These are phyloP conservation scores for Plantago elongata DNA, from an alignment of 257 asterid species.

Conservation along the genomic window DNA sequence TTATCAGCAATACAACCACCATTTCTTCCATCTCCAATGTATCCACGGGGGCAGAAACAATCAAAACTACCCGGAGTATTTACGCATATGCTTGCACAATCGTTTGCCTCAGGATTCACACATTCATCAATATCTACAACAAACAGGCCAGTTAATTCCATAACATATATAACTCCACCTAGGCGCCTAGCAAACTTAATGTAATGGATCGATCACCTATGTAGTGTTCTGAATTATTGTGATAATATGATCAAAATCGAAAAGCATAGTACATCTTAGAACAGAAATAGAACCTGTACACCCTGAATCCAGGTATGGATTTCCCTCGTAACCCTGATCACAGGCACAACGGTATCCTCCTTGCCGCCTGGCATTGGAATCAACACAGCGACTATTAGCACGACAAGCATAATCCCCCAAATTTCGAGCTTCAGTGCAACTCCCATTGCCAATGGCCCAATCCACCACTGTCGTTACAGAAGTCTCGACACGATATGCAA, in stretches of 20 bases:
- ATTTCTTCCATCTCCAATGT: slow-evolving; percentile 51
- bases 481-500: slow-evolving; percentile 19
- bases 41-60: slow-evolving; percentile 61
- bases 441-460: slow-evolving; percentile 63
- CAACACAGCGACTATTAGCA: slow-evolving; percentile 45
- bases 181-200: no score
- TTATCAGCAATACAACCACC: slow-evolving; percentile 40
- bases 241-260: not conserved
- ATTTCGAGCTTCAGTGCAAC: slow-evolving; percentile 28
- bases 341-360: slow-evolving; percentile 68
- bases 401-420: slow-evolving; percentile 37
- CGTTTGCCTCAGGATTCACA: slow-evolving; percentile 24
- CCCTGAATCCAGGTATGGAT: slow-evolving; percentile 61
- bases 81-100: slow-evolving; percentile 31
- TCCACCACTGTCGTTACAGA: slow-evolving; percentile 56
- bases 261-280: not conserved
- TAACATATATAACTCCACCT: not conserved
- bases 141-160: no score
- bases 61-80: slow-evolving; percentile 37
- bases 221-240: not conserved
- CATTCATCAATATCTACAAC: slow-evolving; percentile 44
- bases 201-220: no score
- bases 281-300: slow-evolving; percentile 49
- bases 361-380: slow-evolving; percentile 34
- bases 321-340: slow-evolving; percentile 48